Conservation (phyloP, 345 rosid genomes). For the Aquilaria sinensis region DNA sequence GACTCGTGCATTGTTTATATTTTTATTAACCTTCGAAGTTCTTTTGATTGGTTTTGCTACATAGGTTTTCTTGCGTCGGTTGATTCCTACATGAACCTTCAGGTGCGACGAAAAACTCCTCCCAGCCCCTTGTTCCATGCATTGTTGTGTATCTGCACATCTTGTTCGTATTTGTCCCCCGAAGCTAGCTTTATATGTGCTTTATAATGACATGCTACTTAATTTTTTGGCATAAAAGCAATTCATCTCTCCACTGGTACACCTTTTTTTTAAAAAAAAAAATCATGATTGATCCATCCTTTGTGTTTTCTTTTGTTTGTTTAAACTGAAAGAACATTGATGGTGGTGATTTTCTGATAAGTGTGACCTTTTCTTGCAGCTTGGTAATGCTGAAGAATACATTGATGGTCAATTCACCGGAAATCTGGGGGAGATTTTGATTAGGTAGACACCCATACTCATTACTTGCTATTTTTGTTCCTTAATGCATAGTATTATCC, state of each 20-base stretch:
- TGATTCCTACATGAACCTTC: slow-evolving; percentile 97
- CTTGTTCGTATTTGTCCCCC: not conserved
- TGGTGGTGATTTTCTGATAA: slow-evolving; percentile 1
- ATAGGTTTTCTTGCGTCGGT: slow-evolving; percentile 90
- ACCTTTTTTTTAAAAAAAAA: not conserved
- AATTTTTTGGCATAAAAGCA: not conserved
- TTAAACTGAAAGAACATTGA: not conserved
- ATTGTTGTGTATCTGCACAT: too few species aligned
- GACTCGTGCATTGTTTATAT: too few species aligned
- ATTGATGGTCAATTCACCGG: slow-evolving; percentile 86
- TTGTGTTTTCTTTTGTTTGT: not conserved
- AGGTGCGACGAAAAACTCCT: slow-evolving; percentile 32
- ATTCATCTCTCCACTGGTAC: not conserved
- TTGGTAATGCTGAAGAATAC: slow-evolving; percentile 84
- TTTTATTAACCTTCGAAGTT: not conserved
- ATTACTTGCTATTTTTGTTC: too few species aligned
- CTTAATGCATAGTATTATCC: not conserved
- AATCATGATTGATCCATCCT: not conserved
- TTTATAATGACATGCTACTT: not conserved
- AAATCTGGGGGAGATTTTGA: slow-evolving; percentile 84
- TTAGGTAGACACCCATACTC: slow-evolving; percentile 41
- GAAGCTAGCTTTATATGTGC: not conserved
- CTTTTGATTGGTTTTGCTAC: slow-evolving; percentile 1
- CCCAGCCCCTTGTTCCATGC: too few species aligned
- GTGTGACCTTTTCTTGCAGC: slow-evolving; percentile 28